Base-by-base conservation (phyloP, 2,329 filamentous ascomycete species). In the Plenodomus biglobosus region DNA sequence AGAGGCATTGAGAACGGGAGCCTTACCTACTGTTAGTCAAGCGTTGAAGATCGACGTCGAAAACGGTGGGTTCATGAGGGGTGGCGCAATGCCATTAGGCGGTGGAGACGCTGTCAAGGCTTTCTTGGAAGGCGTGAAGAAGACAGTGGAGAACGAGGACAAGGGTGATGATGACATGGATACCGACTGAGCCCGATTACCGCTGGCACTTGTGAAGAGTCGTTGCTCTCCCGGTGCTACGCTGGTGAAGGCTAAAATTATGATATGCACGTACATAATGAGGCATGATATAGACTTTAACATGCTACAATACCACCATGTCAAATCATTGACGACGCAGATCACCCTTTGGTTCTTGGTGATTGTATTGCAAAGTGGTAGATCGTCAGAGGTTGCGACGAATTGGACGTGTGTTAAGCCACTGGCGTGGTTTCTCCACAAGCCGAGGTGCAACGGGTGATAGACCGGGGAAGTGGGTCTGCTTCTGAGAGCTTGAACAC, bases 81-180 rank as follows among this genome's bases (percentile, higher is more conserved):
- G 88, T 46, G 86, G 89, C 5, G 87, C 83, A 42, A 85, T 96
- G 76, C 92, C 92, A 2, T 73, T 96, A 38, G 92, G 92, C 37
- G 92, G 92, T 43, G 89, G 88, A 5, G 87, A 94, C 61, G 92
- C 92, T 11, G 85, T 99, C 1, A 87, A 95, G 75, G 89, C 88
- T 3, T 99, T 99, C 73, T 80, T 99, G 18, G 84, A 95, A 46
- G 94, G 92, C 2, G 85, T 96, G 40, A 94, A 88, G 79, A 86
- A 83, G 75, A 85, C 84, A 5, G 87, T 91, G 0, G 80, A 87
- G 59, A 78, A 76, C 50, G 70, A 74, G n/a, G 56, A 58, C 34
- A 62, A 66, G 20, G 44, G 38, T 1, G 62, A 58, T 8, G 60
- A 66, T 34, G 55, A 64, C 13, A 71, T 71, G 68, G 67, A 70